Evolutionary conservation across 1,139 yeast genomes (phyloP).

Genomic region (Suhomyces wounanorum): DNA sequence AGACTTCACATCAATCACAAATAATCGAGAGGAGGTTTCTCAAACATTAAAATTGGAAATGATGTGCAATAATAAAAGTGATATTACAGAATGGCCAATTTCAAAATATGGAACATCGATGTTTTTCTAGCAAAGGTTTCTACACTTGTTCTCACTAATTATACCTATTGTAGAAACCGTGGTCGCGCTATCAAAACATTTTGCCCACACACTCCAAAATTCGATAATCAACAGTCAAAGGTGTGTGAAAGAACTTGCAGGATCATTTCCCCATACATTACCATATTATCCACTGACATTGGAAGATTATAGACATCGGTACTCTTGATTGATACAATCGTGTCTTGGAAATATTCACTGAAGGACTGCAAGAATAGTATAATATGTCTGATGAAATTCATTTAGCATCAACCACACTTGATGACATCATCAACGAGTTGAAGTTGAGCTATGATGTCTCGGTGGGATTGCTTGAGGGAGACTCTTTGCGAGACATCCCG

Average conservation of each 20-base stretch:
- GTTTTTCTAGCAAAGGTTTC: too few relatives aligned
- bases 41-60: too few relatives aligned
- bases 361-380: neutral
- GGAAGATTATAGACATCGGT: neutral
- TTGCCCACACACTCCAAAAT: neutral
- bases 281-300: neutral
- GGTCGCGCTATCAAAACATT: neutral
- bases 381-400: conserved; percentile 9
- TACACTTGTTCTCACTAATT: too few relatives aligned
- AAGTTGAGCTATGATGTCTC: conserved; percentile 59
- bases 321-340: neutral
- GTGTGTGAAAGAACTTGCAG: neutral
- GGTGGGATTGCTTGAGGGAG: conserved; percentile 63
- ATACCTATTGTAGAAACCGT: neutral
- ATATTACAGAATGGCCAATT: too few relatives aligned
- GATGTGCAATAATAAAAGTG: too few relatives aligned
- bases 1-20: too few relatives aligned
- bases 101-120: too few relatives aligned
- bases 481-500: conserved; percentile 51
- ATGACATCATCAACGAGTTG: conserved; percentile 54
- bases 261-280: neutral
- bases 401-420: conserved; percentile 46
- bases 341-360: neutral
- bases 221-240: neutral
- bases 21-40: too few relatives aligned